These are phyloP conservation scores for Candida nonsorbophila DNA, from an alignment of 805 yeast species.

Conservation along the genomic window DNA sequence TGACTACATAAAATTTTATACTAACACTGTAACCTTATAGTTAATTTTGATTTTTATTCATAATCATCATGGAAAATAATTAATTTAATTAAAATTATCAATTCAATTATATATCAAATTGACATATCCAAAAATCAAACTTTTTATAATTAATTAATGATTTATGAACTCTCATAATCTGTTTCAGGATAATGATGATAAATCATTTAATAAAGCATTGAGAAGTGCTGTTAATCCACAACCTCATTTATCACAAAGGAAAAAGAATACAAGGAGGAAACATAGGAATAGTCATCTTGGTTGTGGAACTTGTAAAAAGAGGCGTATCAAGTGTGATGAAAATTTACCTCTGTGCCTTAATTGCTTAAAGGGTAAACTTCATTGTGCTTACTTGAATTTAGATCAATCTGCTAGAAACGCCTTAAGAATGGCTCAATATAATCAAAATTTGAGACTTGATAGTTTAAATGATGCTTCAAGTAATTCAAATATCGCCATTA, in stretches of 20 bases:
- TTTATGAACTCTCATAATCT: no score
- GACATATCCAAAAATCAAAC: no score
- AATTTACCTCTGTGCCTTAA: constrained; percentile 45
- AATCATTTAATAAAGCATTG: constrained; percentile 9
- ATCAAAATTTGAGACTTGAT: constrained; percentile 28
- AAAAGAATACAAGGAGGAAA: constrained; percentile 47
- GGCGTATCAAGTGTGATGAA: constrained; percentile 50
- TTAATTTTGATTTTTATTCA: no score
- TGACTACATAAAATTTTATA: no score
- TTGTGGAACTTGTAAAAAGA: constrained; percentile 57
- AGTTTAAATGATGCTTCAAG: constrained; percentile 9
- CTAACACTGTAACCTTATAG: no score
- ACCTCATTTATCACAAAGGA: constrained; percentile 12
- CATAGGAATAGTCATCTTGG: constrained; percentile 71
- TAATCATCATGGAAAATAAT: no score
- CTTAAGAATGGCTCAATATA: constrained; percentile 44
- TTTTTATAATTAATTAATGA: no score
- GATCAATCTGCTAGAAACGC: constrained; percentile 48
- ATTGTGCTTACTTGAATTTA: constrained; percentile 41
- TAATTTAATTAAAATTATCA: no score
- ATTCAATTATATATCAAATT: no score
- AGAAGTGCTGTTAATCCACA: constrained; percentile 10
- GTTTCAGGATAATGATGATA: no score
- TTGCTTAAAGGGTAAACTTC: constrained; percentile 41
- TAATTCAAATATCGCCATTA: not conserved